Base-by-base conservation (phyloP, 2,329 filamentous ascomycete genomes). In the Neophaeococcomyces aloes region DNA sequence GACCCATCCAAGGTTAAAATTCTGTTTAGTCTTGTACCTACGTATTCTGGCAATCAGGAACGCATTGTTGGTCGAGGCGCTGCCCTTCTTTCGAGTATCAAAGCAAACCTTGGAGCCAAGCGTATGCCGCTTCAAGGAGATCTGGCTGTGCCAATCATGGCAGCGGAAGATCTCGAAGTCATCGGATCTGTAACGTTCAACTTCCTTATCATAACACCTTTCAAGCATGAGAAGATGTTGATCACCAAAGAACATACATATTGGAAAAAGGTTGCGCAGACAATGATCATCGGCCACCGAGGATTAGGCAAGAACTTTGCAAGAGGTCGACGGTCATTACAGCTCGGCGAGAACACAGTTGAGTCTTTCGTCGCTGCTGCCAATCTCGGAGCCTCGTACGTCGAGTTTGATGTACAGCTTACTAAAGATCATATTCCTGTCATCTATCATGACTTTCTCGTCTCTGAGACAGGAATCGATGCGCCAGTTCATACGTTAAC, bases 361-460 rank as follows among this genome's bases (percentile, higher is more conserved):
- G 83, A 79, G 53, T 96, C 91, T 0, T 98, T 98, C 65, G 94
- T 96, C 57, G 86, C 89, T 2, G 91, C 91, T 2, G 88, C 89
- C 33, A 96, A 95, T 53, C 65, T 98, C 40, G 91, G 91, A 7
- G 91, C 78, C 10, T 75, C 74, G 7, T 81, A 81, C 54, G 77
- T 82, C 29, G 78, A 82, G 55, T 77, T 78, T 57, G 91, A 98
- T 60, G 91, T 98, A 1, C 91, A 98, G 61, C 70, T 98, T 30
- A 98, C 91, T n/a, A 98, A 98, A 59, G 91, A 98, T 59, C 87
- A 93, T 56, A 87, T 98, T 1, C 91, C 91, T 0, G 89, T 98
- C 52, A 94, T 98, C 57, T 98, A 98, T 60, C 91, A 98, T 60
- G 91, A 98, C 62, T 98, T 98, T 58, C 72, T 96, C 11, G 91